Base-by-base conservation (phyloP, 129 eudicot genomes). In the Logfia minima region DNA sequence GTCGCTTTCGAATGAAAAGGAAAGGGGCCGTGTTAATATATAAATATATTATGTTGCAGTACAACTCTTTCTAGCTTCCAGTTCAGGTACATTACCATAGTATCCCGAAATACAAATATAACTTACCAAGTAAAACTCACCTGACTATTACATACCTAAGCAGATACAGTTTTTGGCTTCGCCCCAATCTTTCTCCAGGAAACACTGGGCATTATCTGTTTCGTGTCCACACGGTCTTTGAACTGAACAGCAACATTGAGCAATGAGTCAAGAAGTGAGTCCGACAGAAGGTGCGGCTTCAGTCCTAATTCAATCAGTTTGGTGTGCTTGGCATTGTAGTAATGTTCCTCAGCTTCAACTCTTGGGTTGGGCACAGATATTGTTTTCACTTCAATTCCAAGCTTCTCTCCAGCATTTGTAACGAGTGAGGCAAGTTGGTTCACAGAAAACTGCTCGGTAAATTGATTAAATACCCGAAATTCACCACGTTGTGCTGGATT, bases 171-270 rank as follows among this genome's bases (percentile, higher is more conserved):
- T 86, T 95, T 92, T 52, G 99, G 97, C 85, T 95, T 95, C 61
- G 26, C 97, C n/a, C 99, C 97, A 63, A 87, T 89, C 79, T 95
- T 91, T 71, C 79, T 86, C 99, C 99, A 95, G 10, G 97, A 95
- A 63, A 95, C 99, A 79, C 96, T 95, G 11, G 97, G 99, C 99
- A 95, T 91, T 67, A 95, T 95, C 87, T 91, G 99, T 62, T 95
- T 95, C 1, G 84, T 37, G 76, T 91, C 99, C 5, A 91, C 94
- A 1, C 94, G 92, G 52, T 89, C 97, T 80, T 95, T 88, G 34
- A 86, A 95, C 83, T 88, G 79, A 67, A 91, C 62, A 8, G 97
- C 89, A 69, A 91, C 80, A 68, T 95, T 95, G 70, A 95, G 88
- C 43, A 95, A 78, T 2, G 99, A 95, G 84, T 91, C 99, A 5